A percentile compares a stretch with the other conserved stretches of the same genome.
Conservation (phyloP, 2,329 filamentous ascomycete species). For the Epichloe typhina region DNA sequence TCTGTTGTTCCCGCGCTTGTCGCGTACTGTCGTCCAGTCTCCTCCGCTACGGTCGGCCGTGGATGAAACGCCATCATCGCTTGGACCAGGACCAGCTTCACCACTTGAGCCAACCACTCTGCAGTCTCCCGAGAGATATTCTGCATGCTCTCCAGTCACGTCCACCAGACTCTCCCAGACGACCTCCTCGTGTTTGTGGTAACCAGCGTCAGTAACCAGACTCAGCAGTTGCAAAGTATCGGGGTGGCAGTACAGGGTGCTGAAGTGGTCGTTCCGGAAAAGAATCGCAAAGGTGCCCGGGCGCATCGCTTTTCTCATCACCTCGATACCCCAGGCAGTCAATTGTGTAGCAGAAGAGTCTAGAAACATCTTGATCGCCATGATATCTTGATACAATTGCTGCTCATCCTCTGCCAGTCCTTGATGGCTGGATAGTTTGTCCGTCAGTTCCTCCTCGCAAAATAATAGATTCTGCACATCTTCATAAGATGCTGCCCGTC, state of each 20-base stretch:
- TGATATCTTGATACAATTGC: slow-evolving; percentile 67
- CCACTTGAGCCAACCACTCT: slow-evolving; percentile 53
- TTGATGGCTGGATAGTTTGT: slow-evolving; percentile 42
- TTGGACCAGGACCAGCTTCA: slow-evolving; percentile 9
- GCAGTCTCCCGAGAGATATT: slow-evolving; percentile 87
- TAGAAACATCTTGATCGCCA: slow-evolving; percentile 76
- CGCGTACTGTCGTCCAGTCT: slow-evolving; percentile 44
- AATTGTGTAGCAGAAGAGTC: slow-evolving; percentile 71
- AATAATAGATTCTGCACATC: slow-evolving; percentile 85
- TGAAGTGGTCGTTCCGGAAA: slow-evolving; percentile 96
- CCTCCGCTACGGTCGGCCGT: slow-evolving; percentile 19
- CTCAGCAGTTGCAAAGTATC: slow-evolving; percentile 62
- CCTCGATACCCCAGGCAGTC: slow-evolving; percentile 65
- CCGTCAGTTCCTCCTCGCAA: slow-evolving; percentile 75
- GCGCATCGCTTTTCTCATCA: slow-evolving; percentile 55
- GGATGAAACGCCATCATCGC: slow-evolving; percentile 7
- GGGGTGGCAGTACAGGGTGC: slow-evolving; percentile 83
- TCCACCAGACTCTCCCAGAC: slow-evolving; percentile 93
- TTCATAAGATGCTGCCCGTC: slow-evolving; percentile 75
- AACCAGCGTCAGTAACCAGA: slow-evolving; percentile 86
- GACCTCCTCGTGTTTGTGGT: slow-evolving; percentile 74
- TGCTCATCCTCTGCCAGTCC: slow-evolving; percentile 64
- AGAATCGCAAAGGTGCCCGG: slow-evolving; percentile 79
- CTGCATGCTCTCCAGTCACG: slow-evolving; percentile 67
- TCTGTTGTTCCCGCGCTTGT: slow-evolving; percentile 16